These are phyloP conservation scores for Plantago lanceolata DNA, from an alignment of 305 asterid genomes.

Conservation along the genomic window DNA sequence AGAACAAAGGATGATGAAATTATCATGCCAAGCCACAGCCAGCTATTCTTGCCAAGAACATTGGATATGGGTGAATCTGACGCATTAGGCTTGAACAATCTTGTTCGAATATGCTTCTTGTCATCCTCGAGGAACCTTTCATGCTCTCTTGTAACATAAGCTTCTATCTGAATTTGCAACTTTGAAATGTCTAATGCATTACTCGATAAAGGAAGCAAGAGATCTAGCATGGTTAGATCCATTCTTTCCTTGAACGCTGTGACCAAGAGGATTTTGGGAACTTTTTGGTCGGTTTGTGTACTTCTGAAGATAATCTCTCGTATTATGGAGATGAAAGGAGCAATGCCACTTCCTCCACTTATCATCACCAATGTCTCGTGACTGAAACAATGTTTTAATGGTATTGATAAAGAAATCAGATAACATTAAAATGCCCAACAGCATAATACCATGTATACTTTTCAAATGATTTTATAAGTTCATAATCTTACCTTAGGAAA, in stretches of 20 bases:
- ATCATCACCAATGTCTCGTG: conserved; percentile 38
- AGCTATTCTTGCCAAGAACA: conserved; percentile 43
- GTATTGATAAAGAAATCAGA: no score
- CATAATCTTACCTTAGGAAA: conserved; percentile 33
- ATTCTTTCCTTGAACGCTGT: conserved; percentile 49
- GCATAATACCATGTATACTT: background rate
- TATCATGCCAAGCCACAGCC: conserved; percentile 58
- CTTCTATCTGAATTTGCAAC: conserved; percentile 43
- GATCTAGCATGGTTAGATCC: conserved; percentile 55
- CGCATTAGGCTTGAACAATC: conserved; percentile 40
- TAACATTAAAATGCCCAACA: no score
- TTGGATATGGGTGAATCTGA: conserved; percentile 41
- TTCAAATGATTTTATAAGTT: no score
- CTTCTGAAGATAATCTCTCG: conserved; percentile 31
- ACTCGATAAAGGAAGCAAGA: conserved; percentile 43
- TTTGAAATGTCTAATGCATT: conserved; percentile 31
- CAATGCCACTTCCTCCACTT: conserved; percentile 47
- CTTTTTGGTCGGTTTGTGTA: conserved; percentile 9
- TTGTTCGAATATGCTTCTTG: conserved; percentile 34
- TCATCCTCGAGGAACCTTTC: conserved; percentile 28
- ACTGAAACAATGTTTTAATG: conserved; percentile 17
- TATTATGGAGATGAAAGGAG: conserved; percentile 42
- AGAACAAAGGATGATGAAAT: conserved; percentile 50
- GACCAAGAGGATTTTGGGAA: conserved; percentile 38
- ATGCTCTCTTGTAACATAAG: conserved; percentile 51